Evolutionary conservation across 208 protist species (phyloP).

Genomic region (Trypanosoma platydactyli): DNA sequence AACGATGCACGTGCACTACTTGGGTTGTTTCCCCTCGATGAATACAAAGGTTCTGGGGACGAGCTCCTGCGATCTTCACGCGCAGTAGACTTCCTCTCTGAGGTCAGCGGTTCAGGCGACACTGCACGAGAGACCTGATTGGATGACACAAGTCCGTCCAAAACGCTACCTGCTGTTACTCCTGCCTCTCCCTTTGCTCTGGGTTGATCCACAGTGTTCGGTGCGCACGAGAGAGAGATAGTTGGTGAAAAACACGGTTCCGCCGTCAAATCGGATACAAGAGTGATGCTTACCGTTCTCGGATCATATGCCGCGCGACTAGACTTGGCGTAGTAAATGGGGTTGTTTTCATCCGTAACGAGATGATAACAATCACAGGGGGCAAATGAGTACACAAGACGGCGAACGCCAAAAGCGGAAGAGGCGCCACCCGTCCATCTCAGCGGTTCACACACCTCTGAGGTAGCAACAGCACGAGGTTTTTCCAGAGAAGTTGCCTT

Average conservation of each 20-base stretch:
- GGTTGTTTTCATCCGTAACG: constrained; percentile 61
- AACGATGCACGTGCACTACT: constrained; percentile 18
- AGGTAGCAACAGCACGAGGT: background rate
- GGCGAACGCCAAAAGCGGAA: constrained; percentile 44
- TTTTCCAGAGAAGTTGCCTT: background rate
- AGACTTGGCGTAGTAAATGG: constrained; percentile 65
- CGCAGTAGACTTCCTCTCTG: constrained; percentile 2
- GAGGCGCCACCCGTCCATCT: background rate
- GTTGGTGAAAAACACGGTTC: constrained; percentile 17
- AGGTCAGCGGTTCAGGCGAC: constrained; percentile 23
- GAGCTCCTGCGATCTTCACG: background rate
- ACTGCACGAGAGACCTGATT: constrained; percentile 31
- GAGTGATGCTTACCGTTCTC: constrained; percentile 53
- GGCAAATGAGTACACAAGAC: constrained; percentile 68
- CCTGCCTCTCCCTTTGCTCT: background rate
- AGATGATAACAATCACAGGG: constrained; percentile 77
- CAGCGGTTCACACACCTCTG: background rate
- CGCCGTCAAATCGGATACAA: constrained; percentile 58
- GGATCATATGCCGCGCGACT: constrained; percentile 46
- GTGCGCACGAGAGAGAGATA: constrained; percentile 15
- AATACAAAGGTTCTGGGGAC: constrained; percentile 11
- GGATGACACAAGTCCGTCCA: constrained; percentile 35
- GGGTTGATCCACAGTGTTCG: background rate
- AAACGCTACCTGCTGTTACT: background rate
- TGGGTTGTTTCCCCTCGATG: background rate